phyloP scores from a whole-genome alignment of 805 yeast genomes.

The Ogataea allantospora region DNA sequence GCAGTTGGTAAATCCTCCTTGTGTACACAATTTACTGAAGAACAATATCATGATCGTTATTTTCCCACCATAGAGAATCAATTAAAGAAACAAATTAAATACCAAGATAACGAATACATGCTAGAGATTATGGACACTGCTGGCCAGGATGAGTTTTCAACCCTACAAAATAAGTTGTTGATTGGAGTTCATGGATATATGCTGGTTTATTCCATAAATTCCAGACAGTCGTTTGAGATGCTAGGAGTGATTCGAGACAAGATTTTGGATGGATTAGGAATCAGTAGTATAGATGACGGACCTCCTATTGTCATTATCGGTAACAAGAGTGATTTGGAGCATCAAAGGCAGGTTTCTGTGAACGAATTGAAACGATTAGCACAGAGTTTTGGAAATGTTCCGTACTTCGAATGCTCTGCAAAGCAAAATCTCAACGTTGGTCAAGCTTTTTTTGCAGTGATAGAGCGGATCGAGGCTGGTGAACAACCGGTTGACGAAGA shows the following conservation, averaged over 20 bases:
- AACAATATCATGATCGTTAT: slow-evolving; percentile 83
- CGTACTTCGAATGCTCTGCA: slow-evolving; percentile 49
- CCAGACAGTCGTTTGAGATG: slow-evolving; percentile 74
- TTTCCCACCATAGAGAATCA: slow-evolving; percentile 91
- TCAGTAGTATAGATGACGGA: slow-evolving; percentile 40
- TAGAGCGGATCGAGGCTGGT: slow-evolving; percentile 53
- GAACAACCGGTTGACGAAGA: slow-evolving; percentile 12
- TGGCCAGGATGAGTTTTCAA: slow-evolving; percentile 87
- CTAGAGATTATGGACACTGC: slow-evolving; percentile 90
- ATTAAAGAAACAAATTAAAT: slow-evolving; percentile 64
- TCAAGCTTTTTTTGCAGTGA: slow-evolving; percentile 57
- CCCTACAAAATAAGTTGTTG: slow-evolving; percentile 73
- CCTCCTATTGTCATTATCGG: slow-evolving; percentile 50
- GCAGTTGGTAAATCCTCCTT: slow-evolving; percentile 87
- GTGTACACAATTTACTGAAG: slow-evolving; percentile 82
- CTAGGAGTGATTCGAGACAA: slow-evolving; percentile 78
- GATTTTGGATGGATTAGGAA: slow-evolving; percentile 64
- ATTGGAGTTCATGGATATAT: slow-evolving; percentile 84
- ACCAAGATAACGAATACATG: slow-evolving; percentile 72
- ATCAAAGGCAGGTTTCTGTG: slow-evolving; percentile 54
- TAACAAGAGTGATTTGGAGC: slow-evolving; percentile 53
- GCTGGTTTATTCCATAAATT: slow-evolving; percentile 77
- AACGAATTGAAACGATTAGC: slow-evolving; percentile 51
- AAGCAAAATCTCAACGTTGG: slow-evolving; percentile 44
- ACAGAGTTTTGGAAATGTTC: slow-evolving; percentile 40